Conservation (phyloP, 2,329 filamentous ascomycete species). For the Mycosphaerelloides madeirae region DNA sequence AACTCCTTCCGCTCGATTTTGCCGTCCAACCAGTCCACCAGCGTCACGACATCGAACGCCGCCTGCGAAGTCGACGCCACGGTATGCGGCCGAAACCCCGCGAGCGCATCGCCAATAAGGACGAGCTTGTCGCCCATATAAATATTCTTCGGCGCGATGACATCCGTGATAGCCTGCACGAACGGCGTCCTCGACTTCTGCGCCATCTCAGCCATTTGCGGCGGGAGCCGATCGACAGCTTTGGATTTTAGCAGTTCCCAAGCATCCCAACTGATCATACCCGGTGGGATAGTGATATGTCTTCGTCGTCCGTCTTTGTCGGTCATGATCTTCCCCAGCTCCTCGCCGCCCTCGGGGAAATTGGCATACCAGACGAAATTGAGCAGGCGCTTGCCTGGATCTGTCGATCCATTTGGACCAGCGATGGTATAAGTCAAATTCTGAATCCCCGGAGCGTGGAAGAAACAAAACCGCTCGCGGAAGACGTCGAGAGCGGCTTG, state of each 20-base stretch:
- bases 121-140: constrained; percentile 41
- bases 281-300: constrained; percentile 41
- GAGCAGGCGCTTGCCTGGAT: constrained; percentile 39
- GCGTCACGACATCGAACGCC: constrained; percentile 39
- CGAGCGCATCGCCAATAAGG: constrained; percentile 45
- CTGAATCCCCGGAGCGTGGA: constrained; percentile 35
- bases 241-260: constrained; percentile 39
- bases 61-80: constrained; percentile 45
- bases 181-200: constrained; percentile 39
- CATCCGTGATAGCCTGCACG: constrained; percentile 43
- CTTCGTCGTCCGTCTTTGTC: constrained; percentile 39
- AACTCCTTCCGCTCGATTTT: constrained; percentile 34
- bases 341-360: constrained; percentile 33
- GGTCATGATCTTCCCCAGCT: constrained; percentile 41
- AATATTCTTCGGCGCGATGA: constrained; percentile 35
- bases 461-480: constrained; percentile 40
- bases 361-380: constrained; percentile 48
- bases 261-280: constrained; percentile 35
- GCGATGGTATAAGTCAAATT: constrained; percentile 44
- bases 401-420: constrained; percentile 37
- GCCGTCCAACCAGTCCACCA: constrained; percentile 40
- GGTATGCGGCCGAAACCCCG: constrained; percentile 43
- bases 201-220: constrained; percentile 41
- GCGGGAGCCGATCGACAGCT: constrained; percentile 31
- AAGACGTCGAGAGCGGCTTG: constrained; percentile 33